A percentile compares a stretch with the other conserved stretches of the same genome.
Evolutionary conservation across 768 basidiomycete species (phyloP).

Genomic region (Pisolithus orientalis): DNA sequence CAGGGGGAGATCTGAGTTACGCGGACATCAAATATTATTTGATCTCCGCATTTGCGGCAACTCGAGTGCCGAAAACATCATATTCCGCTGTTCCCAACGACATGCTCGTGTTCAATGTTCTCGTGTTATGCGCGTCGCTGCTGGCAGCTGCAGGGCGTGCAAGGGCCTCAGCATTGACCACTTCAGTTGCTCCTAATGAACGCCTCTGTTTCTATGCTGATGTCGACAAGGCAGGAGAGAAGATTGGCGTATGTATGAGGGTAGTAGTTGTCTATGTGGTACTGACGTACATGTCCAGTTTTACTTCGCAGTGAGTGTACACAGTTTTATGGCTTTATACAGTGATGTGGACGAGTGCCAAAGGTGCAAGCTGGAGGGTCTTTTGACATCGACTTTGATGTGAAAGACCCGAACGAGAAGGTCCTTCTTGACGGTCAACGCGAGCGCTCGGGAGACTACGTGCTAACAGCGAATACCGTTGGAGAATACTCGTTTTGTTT

Average conservation of each 20-base stretch:
- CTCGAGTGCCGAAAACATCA: conserved; percentile 13
- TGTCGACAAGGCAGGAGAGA: conserved; percentile 92
- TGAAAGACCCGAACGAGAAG: conserved; percentile 88
- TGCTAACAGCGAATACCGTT: conserved; percentile 87
- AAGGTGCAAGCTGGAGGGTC: conserved; percentile 96
- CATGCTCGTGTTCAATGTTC: conserved; percentile 19
- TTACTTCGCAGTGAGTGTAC: conserved; percentile 81
- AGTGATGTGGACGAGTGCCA: background rate
- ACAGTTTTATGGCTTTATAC: background rate
- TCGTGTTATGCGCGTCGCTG: conserved; percentile 20
- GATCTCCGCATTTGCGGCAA: conserved; percentile 15
- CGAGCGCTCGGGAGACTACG: conserved; percentile 95
- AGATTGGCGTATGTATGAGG: conserved; percentile 66
- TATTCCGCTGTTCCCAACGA: background rate
- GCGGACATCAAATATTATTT: background rate
- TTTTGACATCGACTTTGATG: conserved; percentile 92
- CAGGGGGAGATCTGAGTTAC: background rate
- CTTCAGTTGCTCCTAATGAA: conserved; percentile 70
- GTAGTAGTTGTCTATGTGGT: conserved; percentile 1
- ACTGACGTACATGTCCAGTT: conserved; percentile 46
- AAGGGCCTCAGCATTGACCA: conserved; percentile 69
- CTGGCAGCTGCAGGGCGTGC: conserved; percentile 28
- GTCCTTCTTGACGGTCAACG: conserved; percentile 80
- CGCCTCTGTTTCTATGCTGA: conserved; percentile 92
- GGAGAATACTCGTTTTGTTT: conserved; percentile 97